phyloP scores from a whole-genome alignment of 2,329 filamentous ascomycete genomes.

The Apiospora rasikravindrae region DNA sequence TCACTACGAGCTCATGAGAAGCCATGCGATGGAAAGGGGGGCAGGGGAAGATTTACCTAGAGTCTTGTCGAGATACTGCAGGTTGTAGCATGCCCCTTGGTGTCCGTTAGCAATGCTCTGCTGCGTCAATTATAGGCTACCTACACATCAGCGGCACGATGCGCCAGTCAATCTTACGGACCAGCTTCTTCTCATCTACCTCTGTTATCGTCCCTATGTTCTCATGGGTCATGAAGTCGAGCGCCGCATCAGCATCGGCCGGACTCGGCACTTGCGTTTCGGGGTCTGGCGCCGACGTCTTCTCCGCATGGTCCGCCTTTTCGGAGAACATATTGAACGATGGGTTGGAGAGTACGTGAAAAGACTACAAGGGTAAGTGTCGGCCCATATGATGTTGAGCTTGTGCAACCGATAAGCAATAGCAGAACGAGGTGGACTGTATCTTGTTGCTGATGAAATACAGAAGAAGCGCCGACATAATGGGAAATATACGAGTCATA shows the following conservation, averaged over 20 bases:
- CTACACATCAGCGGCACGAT: slow-evolving; percentile 38
- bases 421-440: not conserved
- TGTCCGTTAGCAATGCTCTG: not conserved
- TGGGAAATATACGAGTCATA: not conserved
- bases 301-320: slow-evolving; percentile 25
- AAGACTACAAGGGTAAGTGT: not conserved
- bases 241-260: slow-evolving; percentile 31
- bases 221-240: slow-evolving; percentile 32
- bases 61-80: slow-evolving; percentile 39
- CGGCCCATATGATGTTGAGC: not conserved
- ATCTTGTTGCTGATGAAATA: not conserved
- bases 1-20: slow-evolving; percentile 27
- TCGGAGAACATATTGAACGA: slow-evolving; percentile 23
- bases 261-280: slow-evolving; percentile 22
- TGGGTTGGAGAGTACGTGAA: not conserved
- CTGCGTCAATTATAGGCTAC: slow-evolving; percentile 12
- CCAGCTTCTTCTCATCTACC: slow-evolving; percentile 32
- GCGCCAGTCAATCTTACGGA: slow-evolving; percentile 38
- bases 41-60: slow-evolving; percentile 28
- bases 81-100: slow-evolving; percentile 38
- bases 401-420: not conserved
- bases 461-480: not conserved
- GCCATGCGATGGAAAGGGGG: not conserved
- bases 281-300: not conserved
- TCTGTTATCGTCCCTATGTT: slow-evolving; percentile 28